A percentile compares a stretch with the other conserved stretches of the same genome.
These are phyloP conservation scores for Pestalotiopsis sp. DNA, from an alignment of 2,329 filamentous ascomycete species.

Conservation along the genomic window DNA sequence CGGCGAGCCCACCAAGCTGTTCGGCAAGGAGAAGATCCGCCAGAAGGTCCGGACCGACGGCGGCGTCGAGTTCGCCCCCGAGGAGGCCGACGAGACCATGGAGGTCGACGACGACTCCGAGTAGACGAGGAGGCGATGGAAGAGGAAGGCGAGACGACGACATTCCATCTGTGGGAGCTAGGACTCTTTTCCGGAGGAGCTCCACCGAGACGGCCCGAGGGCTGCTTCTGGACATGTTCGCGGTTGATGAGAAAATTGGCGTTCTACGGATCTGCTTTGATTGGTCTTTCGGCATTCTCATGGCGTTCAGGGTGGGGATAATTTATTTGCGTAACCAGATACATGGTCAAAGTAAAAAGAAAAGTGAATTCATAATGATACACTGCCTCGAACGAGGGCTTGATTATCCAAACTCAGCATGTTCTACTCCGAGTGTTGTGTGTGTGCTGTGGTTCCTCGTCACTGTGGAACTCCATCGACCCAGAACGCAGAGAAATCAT, in stretches of 20 bases:
- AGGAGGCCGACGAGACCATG: constrained; percentile 37
- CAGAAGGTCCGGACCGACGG: constrained; percentile 40
- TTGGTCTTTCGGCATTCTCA: constrained; percentile 26
- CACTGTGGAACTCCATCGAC: too few relatives aligned
- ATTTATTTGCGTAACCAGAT: background rate
- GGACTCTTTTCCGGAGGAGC: background rate
- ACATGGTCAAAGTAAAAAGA: constrained; percentile 8
- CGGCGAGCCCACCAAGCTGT: constrained; percentile 34
- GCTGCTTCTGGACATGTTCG: background rate
- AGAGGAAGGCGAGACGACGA: constrained; percentile 15
- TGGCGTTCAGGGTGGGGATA: constrained; percentile 27
- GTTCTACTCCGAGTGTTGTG: too few relatives aligned
- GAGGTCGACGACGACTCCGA: constrained; percentile 44
- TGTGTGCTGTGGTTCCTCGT: too few relatives aligned
- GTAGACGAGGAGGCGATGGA: constrained; percentile 16
- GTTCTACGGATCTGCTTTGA: constrained; percentile 23
- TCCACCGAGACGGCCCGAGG: background rate
- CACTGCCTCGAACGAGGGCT: background rate
- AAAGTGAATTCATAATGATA: constrained; percentile 9
- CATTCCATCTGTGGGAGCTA: constrained; percentile 24
- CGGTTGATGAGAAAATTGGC: constrained; percentile 20
- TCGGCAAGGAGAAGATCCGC: constrained; percentile 42
- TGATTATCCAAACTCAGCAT: background rate
- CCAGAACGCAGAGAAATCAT: too few relatives aligned
- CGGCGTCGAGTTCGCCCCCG: constrained; percentile 43